These are phyloP conservation scores for Austroboletus eburneus DNA, from an alignment of 768 basidiomycete genomes.

Conservation along the genomic window DNA sequence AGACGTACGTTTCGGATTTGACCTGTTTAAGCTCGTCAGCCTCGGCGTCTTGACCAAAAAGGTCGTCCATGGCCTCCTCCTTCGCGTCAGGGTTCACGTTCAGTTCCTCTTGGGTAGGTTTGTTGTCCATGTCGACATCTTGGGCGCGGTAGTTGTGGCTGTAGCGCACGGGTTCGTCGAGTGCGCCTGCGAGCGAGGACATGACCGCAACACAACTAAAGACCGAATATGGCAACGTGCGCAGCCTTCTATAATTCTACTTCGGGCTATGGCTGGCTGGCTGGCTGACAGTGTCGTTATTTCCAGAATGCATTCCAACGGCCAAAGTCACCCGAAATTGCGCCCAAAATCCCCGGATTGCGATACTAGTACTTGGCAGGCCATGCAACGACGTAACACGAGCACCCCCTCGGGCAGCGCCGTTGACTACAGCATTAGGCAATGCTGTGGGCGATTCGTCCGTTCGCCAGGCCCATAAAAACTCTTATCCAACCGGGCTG, in stretches of 20 bases:
- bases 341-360: conserved; percentile 19
- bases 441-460: no score
- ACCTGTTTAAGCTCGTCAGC: conserved; percentile 34
- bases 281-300: conserved; percentile 16
- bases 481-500: neutral
- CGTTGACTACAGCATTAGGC: no score
- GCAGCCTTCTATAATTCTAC: no score
- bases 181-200: conserved; percentile 59
- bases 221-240: no score
- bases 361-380: conserved; percentile 17
- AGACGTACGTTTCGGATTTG: conserved; percentile 46
- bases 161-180: conserved; percentile 36
- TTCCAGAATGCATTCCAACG: conserved; percentile 18
- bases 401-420: no score
- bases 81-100: conserved; percentile 9
- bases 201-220: conserved; percentile 27
- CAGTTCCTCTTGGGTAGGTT: conserved; percentile 18
- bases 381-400: neutral
- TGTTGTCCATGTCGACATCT: conserved; percentile 49
- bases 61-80: conserved; percentile 69
- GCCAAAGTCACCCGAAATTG: no score
- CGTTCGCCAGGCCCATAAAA: conserved; percentile 22
- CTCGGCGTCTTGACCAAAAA: conserved; percentile 73
- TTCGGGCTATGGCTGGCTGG: no score
- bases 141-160: conserved; percentile 21